phyloP scores from a whole-genome alignment of 1,284 basidiomycete genomes.

The Sanghuangporus sanghuang region DNA sequence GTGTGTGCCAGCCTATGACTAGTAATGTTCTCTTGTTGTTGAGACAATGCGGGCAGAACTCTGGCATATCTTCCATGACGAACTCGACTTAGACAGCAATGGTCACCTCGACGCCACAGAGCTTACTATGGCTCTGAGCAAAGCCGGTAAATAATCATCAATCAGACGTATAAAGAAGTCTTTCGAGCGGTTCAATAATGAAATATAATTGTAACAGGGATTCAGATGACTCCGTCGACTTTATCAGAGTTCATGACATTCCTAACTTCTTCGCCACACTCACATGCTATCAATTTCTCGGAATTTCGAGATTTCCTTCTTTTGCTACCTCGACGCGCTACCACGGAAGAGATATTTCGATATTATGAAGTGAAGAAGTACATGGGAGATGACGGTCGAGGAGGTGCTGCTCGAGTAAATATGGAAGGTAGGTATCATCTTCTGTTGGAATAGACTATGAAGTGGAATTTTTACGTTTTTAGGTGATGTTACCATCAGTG shows the following conservation, averaged over 20 bases:
- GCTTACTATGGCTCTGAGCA: constrained; percentile 60
- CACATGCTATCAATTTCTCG: constrained; percentile 71
- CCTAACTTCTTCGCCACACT: constrained; percentile 63
- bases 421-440: constrained; percentile 69
- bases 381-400: constrained; percentile 67
- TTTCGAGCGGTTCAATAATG: not conserved
- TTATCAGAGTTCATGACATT: constrained; percentile 78
- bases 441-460: not conserved
- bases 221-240: constrained; percentile 60
- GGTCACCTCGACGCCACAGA: constrained; percentile 75
- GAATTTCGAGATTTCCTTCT: constrained; percentile 91
- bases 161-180: constrained; percentile 9
- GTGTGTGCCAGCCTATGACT: constrained; percentile 37
- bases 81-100: constrained; percentile 83
- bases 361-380: constrained; percentile 79
- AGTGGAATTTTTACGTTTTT: constrained; percentile 12
- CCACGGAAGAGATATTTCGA: constrained; percentile 80
- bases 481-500: constrained; percentile 75
- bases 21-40: not conserved
- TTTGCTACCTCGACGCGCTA: constrained; percentile 76
- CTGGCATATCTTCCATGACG: constrained; percentile 86
- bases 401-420: constrained; percentile 69
- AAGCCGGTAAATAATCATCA: constrained; percentile 56
- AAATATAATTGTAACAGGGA: constrained; percentile 43
- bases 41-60: constrained; percentile 48